Evolutionary conservation across 2,329 filamentous ascomycete species (phyloP), one percentile per base, ranked within the genome.

Genomic region (Acrocalymma vagum): DNA sequence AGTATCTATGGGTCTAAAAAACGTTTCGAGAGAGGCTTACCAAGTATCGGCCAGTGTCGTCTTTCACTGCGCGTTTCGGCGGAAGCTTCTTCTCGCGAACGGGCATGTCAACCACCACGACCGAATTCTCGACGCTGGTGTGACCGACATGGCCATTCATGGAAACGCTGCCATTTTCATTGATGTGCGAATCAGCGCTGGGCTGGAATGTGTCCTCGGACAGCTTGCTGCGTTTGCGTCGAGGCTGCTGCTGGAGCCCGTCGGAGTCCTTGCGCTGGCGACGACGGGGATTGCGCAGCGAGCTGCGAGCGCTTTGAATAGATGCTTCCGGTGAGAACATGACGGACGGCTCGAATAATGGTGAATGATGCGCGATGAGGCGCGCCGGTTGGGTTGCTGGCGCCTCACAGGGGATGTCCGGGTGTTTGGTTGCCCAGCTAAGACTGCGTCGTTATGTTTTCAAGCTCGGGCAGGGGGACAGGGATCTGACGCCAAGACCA

Each of bases 21-120:
- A 17, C 13, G 15, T 10, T 24, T 17, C 17, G 17, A 34, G n/a
- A 16, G 24, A n/a, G 17, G 68, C 79, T 39, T 73, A 88, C 86
- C 71, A 90, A 65, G 55, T 86, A 76, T 47, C 83, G 75, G 55
- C 82, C 85, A 21, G 84, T 82, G 62, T 90, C 86, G 31, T 84
- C 84, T 65, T 87, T 88, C 55, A 74, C 78, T 29, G 76, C 74
- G 55, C 86, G 79, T 59, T 88, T 67, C 8, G 48, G 47, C 11
- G 57, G 37, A 15, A 57, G 39, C 51, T 68, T 69, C 63, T 71
- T 72, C 36, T 71, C 69, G 51, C 70, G 67, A 28, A 71, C 62
- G 11, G 70, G 69, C 48, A 72, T 69, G 48, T 71, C 67, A 6
- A 69, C 53, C 26, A 68, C 29, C 9, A 62, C 58, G 18, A 65